These are phyloP conservation scores for Pelargonium fulgidum DNA, from an alignment of 441 rosid species.

Conservation along the genomic window DNA sequence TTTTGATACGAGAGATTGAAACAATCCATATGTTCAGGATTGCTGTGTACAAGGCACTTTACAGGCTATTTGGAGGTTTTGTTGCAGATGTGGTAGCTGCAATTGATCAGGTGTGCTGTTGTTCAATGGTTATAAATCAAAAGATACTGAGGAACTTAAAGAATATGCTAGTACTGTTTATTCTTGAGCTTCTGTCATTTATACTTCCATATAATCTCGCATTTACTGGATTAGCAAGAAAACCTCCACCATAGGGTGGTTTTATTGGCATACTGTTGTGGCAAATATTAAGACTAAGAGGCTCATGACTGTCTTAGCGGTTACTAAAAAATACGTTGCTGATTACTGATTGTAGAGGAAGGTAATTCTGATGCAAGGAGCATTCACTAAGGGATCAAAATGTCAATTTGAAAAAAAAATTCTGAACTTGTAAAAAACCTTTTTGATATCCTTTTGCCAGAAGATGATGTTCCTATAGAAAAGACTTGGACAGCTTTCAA, in stretches of 20 bases:
- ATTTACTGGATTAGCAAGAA: conserved; percentile 49
- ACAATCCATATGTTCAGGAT: conserved; percentile 44
- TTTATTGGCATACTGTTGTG: neutral
- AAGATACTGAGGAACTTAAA: too few species aligned
- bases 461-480: too few species aligned
- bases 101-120: conserved; percentile 70
- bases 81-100: conserved; percentile 98
- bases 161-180: too few species aligned
- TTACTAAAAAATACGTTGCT: neutral
- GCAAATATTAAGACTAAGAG: neutral
- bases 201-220: too few species aligned
- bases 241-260: neutral
- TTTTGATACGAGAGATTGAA: conserved; percentile 13
- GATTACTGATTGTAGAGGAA: neutral
- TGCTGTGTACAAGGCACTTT: conserved; percentile 96
- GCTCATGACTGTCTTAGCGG: neutral
- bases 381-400: neutral
- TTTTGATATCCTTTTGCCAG: too few species aligned
- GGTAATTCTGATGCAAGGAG: conserved; percentile 1
- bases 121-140: neutral
- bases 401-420: neutral
- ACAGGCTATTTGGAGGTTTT: conserved; percentile 92
- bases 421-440: neutral
- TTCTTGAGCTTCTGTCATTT: too few species aligned
- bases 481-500: too few species aligned